Conservation (phyloP, 306 rosid species). For the Acacia acuminata region DNA sequence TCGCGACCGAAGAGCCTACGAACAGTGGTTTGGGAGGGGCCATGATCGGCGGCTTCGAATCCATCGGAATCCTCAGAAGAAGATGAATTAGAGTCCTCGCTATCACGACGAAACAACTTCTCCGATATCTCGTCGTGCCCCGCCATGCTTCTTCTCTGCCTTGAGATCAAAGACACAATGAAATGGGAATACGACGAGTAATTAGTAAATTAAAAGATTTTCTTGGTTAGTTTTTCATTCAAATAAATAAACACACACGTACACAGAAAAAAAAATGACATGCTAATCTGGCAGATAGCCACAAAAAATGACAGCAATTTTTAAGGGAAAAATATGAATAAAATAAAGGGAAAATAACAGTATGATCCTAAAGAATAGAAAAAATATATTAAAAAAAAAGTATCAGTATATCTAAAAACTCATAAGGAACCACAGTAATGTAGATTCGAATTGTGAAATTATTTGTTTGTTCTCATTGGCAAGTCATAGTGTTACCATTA, state of each 20-base stretch:
- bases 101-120: no score
- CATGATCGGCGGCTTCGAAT: neutral
- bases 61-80: slow-evolving; percentile 33
- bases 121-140: neutral
- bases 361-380: no score
- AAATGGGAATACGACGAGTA: neutral
- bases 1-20: slow-evolving; percentile 67
- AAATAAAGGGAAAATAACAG: no score
- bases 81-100: neutral
- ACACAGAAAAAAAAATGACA: neutral
- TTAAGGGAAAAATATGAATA: neutral
- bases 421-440: no score
- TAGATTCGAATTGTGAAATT: no score
- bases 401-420: no score
- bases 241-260: neutral
- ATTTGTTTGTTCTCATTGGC: no score
- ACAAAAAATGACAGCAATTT: neutral
- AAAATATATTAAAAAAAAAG: no score
- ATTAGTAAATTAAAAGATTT: neutral
- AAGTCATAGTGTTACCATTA: no score
- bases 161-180: neutral
- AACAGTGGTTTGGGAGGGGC: neutral
- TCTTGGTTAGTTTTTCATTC: neutral
- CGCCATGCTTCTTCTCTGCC: neutral
- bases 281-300: neutral